Base-by-base conservation (phyloP, 2,329 filamentous ascomycete species). In the Acarospora socialis region DNA sequence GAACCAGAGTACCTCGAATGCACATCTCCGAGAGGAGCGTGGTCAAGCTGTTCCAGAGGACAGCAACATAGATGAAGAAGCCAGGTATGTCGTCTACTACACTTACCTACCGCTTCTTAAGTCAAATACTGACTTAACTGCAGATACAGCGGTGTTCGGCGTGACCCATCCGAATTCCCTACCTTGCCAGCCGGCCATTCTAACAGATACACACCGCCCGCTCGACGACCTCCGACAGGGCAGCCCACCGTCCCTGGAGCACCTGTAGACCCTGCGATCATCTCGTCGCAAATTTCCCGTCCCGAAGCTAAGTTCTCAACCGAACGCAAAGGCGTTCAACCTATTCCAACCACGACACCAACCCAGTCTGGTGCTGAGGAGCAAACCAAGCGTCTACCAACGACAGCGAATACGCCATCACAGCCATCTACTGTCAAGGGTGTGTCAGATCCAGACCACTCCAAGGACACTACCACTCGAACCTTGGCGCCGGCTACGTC, bases 11-110 rank as follows among this genome's bases (percentile, higher is more conserved):
- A 65, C 82, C 5, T 68, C 70, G 21, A 93, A 90, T 33, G 61
- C 77, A 4, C 90, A 98, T 50, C 71, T 94, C 36, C 81, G 81
- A 3, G 90, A 95, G 56, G 90, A 98, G 61, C 77, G 86, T 49
- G 70, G 83, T 32, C 63, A 72, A n/a, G 68, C 67, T 8, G 62
- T 66, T 7, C 67, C 71, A 22, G 70, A 78, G 32, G 73, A 75
- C 31, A 74, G 70, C 36, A 77, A 73, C 9, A 56, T 68, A 17
- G 82, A 93, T 42, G 90, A 98, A 56, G 90, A 98, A 59, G 86
- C 92, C 51, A 94, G 90, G 74, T 84, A 66, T 46, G 70, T 53
- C 15, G 20, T 24, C 6, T 12, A n/a, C n/a, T n/a, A n/a, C n/a
- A n/a, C n/a, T n/a, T n/a, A n/a, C n/a, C n/a, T n/a, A 29, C 21